These are phyloP conservation scores for Scenedesmus sp. DNA, from an alignment of 163 green algal genomes.

Conservation along the genomic window DNA sequence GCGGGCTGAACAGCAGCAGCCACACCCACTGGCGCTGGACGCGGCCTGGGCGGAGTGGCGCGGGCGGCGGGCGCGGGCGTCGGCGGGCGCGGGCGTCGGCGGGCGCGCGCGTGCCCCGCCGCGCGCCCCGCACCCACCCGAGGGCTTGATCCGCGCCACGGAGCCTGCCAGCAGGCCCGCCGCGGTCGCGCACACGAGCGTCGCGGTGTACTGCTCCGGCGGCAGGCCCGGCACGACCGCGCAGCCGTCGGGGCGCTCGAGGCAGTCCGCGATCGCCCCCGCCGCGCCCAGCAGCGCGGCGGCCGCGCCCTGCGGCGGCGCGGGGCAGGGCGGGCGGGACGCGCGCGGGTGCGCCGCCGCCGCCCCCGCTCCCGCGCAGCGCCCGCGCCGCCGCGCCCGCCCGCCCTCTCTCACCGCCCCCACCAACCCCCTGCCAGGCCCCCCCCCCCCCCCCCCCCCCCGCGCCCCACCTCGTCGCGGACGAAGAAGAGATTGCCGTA, in stretches of 20 bases:
- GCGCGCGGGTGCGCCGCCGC: too few relatives aligned
- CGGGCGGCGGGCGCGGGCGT: background rate
- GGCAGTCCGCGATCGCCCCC: constrained; percentile 63
- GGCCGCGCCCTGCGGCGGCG: constrained; percentile 60
- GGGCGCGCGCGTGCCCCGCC: too few relatives aligned
- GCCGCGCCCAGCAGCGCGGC: constrained; percentile 60
- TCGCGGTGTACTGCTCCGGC: constrained; percentile 73
- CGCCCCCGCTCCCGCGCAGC: too few relatives aligned
- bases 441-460: too few relatives aligned
- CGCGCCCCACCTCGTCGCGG: constrained; percentile 26
- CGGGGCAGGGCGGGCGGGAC: background rate
- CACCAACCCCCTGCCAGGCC: too few relatives aligned
- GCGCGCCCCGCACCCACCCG: constrained; percentile 48
- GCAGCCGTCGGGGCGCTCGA: constrained; percentile 54
- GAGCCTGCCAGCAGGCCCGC: constrained; percentile 77
- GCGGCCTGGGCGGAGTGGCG: constrained; percentile 55
- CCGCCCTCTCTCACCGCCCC: too few relatives aligned
- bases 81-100: background rate
- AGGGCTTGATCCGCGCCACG: constrained; percentile 53
- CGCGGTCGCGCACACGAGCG: constrained; percentile 63
- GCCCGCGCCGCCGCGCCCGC: too few relatives aligned
- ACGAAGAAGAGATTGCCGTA: constrained; percentile 48
- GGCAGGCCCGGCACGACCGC: constrained; percentile 74
- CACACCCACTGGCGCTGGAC: constrained; percentile 74
- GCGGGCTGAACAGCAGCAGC: constrained; percentile 76